Base-by-base conservation (phyloP, 768 basidiomycete genomes). In the Termitomyces sp. region DNA sequence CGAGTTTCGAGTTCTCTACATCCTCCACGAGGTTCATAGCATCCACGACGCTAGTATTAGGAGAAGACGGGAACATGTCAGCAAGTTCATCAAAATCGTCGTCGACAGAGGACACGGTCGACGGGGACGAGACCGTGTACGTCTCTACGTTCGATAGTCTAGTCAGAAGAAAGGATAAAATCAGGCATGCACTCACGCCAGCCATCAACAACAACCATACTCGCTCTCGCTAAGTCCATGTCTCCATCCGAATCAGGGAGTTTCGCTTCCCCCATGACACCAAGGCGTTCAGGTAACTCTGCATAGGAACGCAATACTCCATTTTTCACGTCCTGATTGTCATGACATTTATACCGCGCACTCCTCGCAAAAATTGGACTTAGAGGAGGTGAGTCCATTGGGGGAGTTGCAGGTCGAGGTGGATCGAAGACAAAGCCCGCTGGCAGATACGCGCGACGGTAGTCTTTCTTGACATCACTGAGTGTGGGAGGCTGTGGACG, bases 191-290 rank as follows among this genome's bases (percentile, higher is more conserved):
- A 79, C 82, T 48, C 67, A 90, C 90, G 70, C 87, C 88, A 88
- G 33, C 88, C 89, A 70, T 84, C 79, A 1, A 89, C 81, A 38
- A 89, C 66, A 9, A 79, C 73, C 77, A 91, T 81, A 68, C 84
- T 82, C 54, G 79, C 77, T 38, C 67, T 68, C n/a, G 78, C 77
- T 73, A 50, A 70, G 66, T 49, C 74, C 60, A 49, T 70, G 64
- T 12, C 61, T 63, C 56, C 45, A 40, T 62, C 62, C 24, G 60
- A 51, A 42, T 64, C 44, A 63, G 46, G 65, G 50, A 65, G 68
- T 24, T 66, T 60, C 36, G 74, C 74, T n/a, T 55, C 58, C 13
- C 40, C 3, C 33, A 11, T 20, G 15, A 58, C 62, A 22, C 60
- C 64, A 45, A 67, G 55, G 22, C 42, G 59, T 8, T 52, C 50